Evolutionary conservation across 2,329 filamentous ascomycete genomes (phyloP), one percentile per base, ranked within the genome.

Genomic region (Colletotrichum tamarilloi): DNA sequence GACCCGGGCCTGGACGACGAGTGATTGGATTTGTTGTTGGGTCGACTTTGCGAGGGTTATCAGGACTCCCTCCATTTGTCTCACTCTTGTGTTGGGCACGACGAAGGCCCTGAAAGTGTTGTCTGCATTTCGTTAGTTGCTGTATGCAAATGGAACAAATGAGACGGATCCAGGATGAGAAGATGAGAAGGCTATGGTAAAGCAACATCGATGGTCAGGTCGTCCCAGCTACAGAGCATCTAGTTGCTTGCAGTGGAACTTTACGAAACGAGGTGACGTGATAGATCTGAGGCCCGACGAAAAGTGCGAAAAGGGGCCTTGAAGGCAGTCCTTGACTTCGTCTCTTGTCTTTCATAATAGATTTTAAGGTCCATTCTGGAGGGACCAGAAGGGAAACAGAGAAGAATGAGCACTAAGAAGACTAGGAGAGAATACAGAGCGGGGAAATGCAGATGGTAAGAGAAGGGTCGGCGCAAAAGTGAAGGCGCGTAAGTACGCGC

Each of bases 71-170:
- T 9, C 84, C 81, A 72, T 81, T 83, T 5, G 81, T 67, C 22
- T 89, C 88, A 22, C 83, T 78, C 77, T 90, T 90, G 76, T 88
- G 86, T 77, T 90, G 87, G 26, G 87, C 85, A 55, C 89, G 82
- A 30, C 89, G 84, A 22, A 91, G 84, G 32, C 89, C 88, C 77
- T 91, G 89, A 70, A 91, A 91, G 77, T 91, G 89, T 83, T 91
- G 89, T 49, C 89, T 91, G 58, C n/a, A 52, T n/a, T 49, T 16
- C n/a, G 63, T 74, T 26, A 74, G 72, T 68, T 16, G 26, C 26
- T 9, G 3, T 68, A 49, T n/a, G 42, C 3, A 49, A n/a, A 22
- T n/a, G 6, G 16, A 49, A 8, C 19, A 8, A 49, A 49, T 8
- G 42, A n/a, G 42, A 9, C 8, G 19, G 19, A 19, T 22, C 9